These are phyloP conservation scores for Lactarius evosmus DNA, from an alignment of 768 basidiomycete species.

Conservation along the genomic window DNA sequence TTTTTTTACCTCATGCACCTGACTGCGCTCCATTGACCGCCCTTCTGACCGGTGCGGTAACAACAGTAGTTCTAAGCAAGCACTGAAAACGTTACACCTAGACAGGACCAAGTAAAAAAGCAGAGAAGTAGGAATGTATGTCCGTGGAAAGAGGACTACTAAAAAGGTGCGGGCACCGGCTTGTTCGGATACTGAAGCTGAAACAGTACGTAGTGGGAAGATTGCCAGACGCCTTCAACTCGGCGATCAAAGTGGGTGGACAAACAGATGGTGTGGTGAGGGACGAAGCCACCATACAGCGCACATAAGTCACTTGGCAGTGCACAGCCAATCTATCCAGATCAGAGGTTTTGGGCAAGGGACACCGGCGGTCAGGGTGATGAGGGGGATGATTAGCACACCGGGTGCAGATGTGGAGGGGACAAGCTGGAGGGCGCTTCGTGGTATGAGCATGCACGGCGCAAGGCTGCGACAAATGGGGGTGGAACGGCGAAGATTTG, in stretches of 20 bases:
- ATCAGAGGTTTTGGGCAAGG: neutral
- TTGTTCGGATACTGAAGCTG: neutral
- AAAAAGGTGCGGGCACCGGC: neutral
- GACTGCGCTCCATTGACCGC: neutral
- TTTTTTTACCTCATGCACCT: neutral
- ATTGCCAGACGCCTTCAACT: neutral
- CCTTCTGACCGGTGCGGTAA: too few species aligned
- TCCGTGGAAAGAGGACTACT: neutral
- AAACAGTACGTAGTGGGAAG: neutral
- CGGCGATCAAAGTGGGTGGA: neutral
- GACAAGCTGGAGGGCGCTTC: neutral
- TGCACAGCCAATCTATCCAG: neutral
- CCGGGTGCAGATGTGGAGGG: neutral
- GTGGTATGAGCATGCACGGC: constrained; percentile 3
- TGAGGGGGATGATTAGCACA: neutral
- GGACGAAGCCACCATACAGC: neutral
- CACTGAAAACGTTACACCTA: neutral
- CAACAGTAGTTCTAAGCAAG: neutral
- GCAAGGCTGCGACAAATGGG: constrained; percentile 7
- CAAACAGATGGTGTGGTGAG: neutral
- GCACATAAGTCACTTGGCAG: neutral
- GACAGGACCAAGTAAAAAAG: neutral
- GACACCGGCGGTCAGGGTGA: neutral
- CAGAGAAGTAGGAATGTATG: neutral
- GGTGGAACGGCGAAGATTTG: constrained; percentile 6